A percentile compares a stretch with the other conserved stretches of the same genome.
These are phyloP conservation scores for Leccinum fuscescens DNA, from an alignment of 1,284 basidiomycete genomes.

Conservation along the genomic window DNA sequence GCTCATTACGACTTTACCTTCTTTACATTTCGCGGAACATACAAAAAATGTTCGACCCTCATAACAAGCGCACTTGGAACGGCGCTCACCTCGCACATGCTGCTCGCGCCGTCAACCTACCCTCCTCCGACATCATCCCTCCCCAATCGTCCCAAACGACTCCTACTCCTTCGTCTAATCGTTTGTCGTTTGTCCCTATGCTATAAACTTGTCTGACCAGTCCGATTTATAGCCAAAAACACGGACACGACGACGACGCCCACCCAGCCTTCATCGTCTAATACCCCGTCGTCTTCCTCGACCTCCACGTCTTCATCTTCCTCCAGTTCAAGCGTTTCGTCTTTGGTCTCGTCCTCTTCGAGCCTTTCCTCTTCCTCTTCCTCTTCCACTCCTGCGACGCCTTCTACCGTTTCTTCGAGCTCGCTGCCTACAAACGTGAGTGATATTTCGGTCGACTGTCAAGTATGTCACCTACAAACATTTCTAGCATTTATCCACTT, in stretches of 20 bases:
- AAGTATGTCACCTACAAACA: not conserved
- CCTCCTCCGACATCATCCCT: not conserved
- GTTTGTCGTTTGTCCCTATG: not conserved
- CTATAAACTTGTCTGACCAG: not conserved
- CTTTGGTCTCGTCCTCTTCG: conserved; percentile 4
- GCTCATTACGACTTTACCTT: conserved; percentile 18
- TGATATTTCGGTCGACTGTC: not conserved
- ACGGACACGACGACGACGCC: not conserved
- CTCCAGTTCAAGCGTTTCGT: not conserved
- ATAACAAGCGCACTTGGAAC: conserved; percentile 13
- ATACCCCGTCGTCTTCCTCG: not conserved
- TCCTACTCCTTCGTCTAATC: not conserved
- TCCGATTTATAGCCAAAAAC: conserved; percentile 1
- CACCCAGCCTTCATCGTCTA: not conserved
- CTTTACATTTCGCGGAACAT: not conserved
- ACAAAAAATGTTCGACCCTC: conserved; percentile 15
- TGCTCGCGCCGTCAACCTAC: not conserved
- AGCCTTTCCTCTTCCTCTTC: not conserved
- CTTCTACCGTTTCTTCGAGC: conserved; percentile 4
- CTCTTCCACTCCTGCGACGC: not conserved
- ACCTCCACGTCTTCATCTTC: not conserved
- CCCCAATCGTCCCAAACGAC: not conserved
- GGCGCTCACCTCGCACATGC: not conserved
- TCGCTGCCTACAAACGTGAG: conserved; percentile 12
- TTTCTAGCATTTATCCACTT: conserved; percentile 6